Conservation (phyloP, 495 filamentous ascomycete species). For the Trichoderma reesei region DNA sequence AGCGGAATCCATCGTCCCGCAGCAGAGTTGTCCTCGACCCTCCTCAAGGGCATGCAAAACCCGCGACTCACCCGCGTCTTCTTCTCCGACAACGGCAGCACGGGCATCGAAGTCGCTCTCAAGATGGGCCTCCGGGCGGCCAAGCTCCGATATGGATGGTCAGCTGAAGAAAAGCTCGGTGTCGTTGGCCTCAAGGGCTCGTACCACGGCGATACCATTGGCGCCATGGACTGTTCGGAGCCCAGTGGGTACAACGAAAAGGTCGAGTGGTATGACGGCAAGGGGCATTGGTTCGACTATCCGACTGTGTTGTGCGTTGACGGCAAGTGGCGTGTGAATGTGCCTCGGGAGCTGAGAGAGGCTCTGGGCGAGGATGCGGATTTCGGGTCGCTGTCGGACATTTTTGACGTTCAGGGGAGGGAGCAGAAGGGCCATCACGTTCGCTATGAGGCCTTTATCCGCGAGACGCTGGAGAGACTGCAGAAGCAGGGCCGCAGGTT, state of each 20-base stretch:
- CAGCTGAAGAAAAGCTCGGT: slow-evolving; percentile 38
- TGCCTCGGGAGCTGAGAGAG: slow-evolving; percentile 40
- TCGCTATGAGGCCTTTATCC: slow-evolving; percentile 51
- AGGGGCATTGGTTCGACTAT: slow-evolving; percentile 68
- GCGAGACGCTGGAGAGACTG: slow-evolving; percentile 37
- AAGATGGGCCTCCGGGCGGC: slow-evolving; percentile 69
- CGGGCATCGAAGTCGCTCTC: slow-evolving; percentile 66
- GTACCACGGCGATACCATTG: slow-evolving; percentile 77
- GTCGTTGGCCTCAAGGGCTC: slow-evolving; percentile 64
- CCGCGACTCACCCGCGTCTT: slow-evolving; percentile 56
- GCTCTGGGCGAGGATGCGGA: slow-evolving; percentile 33
- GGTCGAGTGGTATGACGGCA: slow-evolving; percentile 69
- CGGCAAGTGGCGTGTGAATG: slow-evolving; percentile 52
- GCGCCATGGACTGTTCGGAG: slow-evolving; percentile 70
- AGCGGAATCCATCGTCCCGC: slow-evolving; percentile 64
- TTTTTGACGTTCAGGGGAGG: slow-evolving; percentile 53
- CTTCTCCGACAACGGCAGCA: slow-evolving; percentile 72
- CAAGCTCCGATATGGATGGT: slow-evolving; percentile 53
- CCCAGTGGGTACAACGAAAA: slow-evolving; percentile 63
- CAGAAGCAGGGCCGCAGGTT: slow-evolving; percentile 50
- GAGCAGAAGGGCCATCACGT: slow-evolving; percentile 28
- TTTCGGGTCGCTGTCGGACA: slow-evolving; percentile 41
- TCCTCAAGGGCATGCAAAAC: slow-evolving; percentile 48
- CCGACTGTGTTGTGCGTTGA: slow-evolving; percentile 53
- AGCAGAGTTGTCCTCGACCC: slow-evolving; percentile 47